Evolutionary conservation across 345 rosid species (phyloP).

Genomic region (Melaleuca alternifolia): DNA sequence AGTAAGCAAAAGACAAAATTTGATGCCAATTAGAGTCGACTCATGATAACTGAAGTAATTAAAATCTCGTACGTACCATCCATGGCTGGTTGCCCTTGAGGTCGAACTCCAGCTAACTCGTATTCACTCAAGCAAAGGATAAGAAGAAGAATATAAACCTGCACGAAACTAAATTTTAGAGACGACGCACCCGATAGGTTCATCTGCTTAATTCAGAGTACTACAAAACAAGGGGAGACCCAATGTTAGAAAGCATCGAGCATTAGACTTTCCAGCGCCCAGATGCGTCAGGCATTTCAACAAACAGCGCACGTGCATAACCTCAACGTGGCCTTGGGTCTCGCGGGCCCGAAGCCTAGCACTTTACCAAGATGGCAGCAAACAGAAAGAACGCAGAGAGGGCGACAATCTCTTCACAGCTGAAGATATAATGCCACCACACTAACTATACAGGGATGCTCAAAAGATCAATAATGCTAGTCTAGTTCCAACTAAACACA

Average conservation of each 20-base stretch:
- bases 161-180: neutral
- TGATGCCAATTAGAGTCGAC: neutral
- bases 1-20: neutral
- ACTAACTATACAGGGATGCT: neutral
- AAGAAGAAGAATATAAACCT: neutral
- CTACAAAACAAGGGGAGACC: neutral
- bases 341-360: neutral
- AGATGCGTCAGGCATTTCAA: neutral
- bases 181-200: neutral
- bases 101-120: neutral
- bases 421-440: neutral
- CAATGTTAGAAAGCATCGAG: neutral
- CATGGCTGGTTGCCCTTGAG: slow-evolving; percentile 1
- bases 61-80: neutral
- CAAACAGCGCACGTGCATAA: neutral
- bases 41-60: neutral
- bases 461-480: neutral
- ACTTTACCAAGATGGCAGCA: neutral
- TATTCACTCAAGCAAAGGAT: neutral
- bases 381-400: neutral
- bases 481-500: neutral
- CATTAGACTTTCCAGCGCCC: neutral
- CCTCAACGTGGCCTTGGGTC: neutral
- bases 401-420: neutral
- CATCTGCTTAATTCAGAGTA: neutral